Evolutionary conservation across 768 basidiomycete species (phyloP), one percentile per base, ranked within the genome.

Genomic region (Boletus pseudo-olivaceus): DNA sequence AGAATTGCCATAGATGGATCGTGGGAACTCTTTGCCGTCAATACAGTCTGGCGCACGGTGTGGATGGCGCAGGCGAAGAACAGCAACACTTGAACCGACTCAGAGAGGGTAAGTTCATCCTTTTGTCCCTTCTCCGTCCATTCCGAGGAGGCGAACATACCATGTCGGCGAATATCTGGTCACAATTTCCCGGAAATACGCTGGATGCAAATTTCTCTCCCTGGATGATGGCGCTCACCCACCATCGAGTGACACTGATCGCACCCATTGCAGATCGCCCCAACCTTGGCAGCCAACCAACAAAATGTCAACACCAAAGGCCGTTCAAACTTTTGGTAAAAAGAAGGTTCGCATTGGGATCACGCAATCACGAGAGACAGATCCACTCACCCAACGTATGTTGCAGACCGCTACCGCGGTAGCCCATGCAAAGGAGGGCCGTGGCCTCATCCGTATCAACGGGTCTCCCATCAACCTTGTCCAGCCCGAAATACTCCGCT

Each of bases 291-390:
- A 53, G 62, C 63, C 58, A 43, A 57, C 48, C 17, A 26, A 62
- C 68, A 83, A 77, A 75, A 91, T 90, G 88, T 81, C 87, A 69
- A 69, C 78, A 65, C 74, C 76, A 62, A 91, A 92, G 79, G 93
- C 95, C 79, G 96, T 98, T 64, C 96, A 98, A 74, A 96, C 93
- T 60, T 98, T 98, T 78, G 96, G 96, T 76, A 98, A 98, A 92
- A 98, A 98, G 88, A 98, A 98, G 90, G 93, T 83, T 72, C 60
- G 83, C 61, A 30, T 11, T 20, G 2, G 17, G 48, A 40, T 42
- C 32, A 42, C 7, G n/a, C 39, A 23, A 26, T 41, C 17, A 20
- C 14, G 32, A 32, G 20, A 20, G 40, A 29, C 10, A 52, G 42
- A 32, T 38, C 41, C 38, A 41, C 49, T 58, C 37, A 57, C 43